Conservation (phyloP, 257 asterid genomes). For the Nicotiana tabacum region DNA sequence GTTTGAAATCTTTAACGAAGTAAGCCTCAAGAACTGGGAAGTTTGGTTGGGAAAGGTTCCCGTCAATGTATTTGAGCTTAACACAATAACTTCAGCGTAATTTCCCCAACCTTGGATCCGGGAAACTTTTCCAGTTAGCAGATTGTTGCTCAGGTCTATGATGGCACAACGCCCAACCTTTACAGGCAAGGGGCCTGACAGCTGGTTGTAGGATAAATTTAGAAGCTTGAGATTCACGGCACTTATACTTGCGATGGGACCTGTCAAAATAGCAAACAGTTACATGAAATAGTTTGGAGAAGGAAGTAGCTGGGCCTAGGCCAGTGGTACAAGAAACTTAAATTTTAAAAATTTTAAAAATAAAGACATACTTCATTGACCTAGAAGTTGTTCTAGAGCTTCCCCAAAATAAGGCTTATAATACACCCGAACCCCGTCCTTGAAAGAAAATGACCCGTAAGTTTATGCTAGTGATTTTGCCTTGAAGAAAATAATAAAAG, state of each 20-base stretch:
- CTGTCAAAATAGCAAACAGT: conserved; percentile 37
- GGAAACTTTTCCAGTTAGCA: conserved; percentile 62
- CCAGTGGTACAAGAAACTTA: background rate
- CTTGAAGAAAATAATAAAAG: background rate
- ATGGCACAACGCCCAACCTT: conserved; percentile 63
- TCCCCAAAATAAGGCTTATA: too few relatives aligned
- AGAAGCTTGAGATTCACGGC: conserved; percentile 55
- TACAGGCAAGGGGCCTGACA: conserved; percentile 71
- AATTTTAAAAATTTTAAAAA: background rate
- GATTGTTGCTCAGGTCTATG: conserved; percentile 67
- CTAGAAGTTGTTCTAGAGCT: too few relatives aligned
- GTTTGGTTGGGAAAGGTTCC: conserved; percentile 57
- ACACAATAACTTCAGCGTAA: conserved; percentile 53
- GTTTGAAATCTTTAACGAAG: conserved; percentile 60
- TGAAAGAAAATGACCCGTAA: background rate
- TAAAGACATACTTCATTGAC: too few relatives aligned
- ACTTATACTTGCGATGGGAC: conserved; percentile 53
- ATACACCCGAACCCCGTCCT: background rate
- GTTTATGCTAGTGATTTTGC: background rate
- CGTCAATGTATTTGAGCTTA: conserved; percentile 61
- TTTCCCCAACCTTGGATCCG: conserved; percentile 76
- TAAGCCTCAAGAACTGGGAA: conserved; percentile 72
- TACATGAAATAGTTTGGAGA: background rate
- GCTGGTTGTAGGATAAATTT: conserved; percentile 63
- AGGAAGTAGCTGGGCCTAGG: background rate